Evolutionary conservation across 306 rosid species (phyloP).

Genomic region (Quercus berberidifolia): DNA sequence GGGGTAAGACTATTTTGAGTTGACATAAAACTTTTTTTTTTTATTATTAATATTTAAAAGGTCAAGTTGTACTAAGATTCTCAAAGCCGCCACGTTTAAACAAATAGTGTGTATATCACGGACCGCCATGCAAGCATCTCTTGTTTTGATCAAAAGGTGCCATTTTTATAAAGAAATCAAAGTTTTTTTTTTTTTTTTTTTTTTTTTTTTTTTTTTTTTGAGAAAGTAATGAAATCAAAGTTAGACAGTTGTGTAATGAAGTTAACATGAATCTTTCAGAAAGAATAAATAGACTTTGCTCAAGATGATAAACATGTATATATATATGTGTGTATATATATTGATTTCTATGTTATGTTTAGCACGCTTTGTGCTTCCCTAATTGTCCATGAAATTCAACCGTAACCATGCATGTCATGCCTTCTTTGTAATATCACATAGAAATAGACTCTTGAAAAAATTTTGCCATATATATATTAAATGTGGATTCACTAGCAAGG

Average conservation of each 20-base stretch:
- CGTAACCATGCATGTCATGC: too few relatives aligned
- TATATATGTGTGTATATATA: too few relatives aligned
- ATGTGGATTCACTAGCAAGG: too few relatives aligned
- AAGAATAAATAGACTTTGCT: background rate
- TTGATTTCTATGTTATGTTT: too few relatives aligned
- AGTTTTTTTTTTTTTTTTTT: background rate
- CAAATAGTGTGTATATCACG: conserved; percentile 3
- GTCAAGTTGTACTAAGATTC: conserved; percentile 8
- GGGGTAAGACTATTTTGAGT: background rate
- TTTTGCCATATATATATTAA: too few relatives aligned
- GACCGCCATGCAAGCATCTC: conserved; percentile 13
- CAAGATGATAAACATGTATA: too few relatives aligned
- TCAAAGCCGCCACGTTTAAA: conserved; percentile 20
- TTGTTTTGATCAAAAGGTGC: conserved; percentile 1
- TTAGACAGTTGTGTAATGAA: conserved; percentile 2
- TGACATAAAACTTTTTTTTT: background rate
- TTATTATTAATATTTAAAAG: background rate
- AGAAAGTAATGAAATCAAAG: too few relatives aligned
- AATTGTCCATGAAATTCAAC: too few relatives aligned
- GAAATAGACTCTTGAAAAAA: too few relatives aligned
- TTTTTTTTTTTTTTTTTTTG: too few relatives aligned
- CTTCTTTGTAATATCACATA: too few relatives aligned
- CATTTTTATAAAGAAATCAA: background rate
- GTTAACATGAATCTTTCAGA: background rate
- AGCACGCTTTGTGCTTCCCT: too few relatives aligned